Conservation (phyloP, 2,329 filamentous ascomycete species). For the Dactylonectria macrodidyma region DNA sequence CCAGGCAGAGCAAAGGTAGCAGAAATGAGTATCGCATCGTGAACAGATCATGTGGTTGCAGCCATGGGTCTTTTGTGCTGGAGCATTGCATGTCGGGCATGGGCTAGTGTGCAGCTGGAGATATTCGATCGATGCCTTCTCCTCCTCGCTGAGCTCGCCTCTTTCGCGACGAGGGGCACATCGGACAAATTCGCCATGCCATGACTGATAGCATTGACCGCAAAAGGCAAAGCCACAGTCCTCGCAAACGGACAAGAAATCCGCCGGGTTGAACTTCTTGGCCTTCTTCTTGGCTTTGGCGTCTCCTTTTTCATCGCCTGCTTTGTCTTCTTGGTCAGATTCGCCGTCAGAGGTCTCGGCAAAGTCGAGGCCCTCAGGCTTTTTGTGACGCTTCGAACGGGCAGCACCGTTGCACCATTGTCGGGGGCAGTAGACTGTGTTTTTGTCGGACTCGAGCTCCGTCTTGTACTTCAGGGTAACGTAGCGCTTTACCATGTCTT, state of each 20-base stretch:
- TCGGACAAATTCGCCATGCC: slow-evolving; percentile 89
- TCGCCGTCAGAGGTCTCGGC: slow-evolving; percentile 70
- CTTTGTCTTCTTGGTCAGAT: slow-evolving; percentile 62
- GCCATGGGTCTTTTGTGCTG: slow-evolving; percentile 90
- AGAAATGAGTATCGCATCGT: slow-evolving; percentile 92
- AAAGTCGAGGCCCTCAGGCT: slow-evolving; percentile 76
- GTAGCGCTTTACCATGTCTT: slow-evolving; percentile 85
- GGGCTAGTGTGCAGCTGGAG: slow-evolving; percentile 85
- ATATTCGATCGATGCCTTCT: slow-evolving; percentile 89
- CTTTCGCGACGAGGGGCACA: slow-evolving; percentile 77
- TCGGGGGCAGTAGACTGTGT: slow-evolving; percentile 92
- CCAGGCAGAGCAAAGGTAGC: slow-evolving; percentile 94
- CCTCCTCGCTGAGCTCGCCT: slow-evolving; percentile 84
- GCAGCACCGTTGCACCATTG: slow-evolving; percentile 94
- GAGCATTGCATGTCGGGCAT: slow-evolving; percentile 89
- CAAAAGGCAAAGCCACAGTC: slow-evolving; percentile 95
- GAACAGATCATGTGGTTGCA: slow-evolving; percentile 98
- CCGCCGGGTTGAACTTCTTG: slow-evolving; percentile 62
- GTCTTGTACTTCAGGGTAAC: slow-evolving; percentile 93
- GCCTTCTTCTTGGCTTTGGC: slow-evolving; percentile 42
- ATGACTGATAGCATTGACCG: slow-evolving; percentile 77
- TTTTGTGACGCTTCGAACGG: slow-evolving; percentile 80
- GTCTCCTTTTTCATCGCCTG: slow-evolving; percentile 43
- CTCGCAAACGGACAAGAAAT: slow-evolving; percentile 87
- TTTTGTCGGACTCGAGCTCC: slow-evolving; percentile 91